Evolutionary conservation across 2,329 filamentous ascomycete genomes (phyloP).

Genomic region (Aspergillus ochraceoroseus): DNA sequence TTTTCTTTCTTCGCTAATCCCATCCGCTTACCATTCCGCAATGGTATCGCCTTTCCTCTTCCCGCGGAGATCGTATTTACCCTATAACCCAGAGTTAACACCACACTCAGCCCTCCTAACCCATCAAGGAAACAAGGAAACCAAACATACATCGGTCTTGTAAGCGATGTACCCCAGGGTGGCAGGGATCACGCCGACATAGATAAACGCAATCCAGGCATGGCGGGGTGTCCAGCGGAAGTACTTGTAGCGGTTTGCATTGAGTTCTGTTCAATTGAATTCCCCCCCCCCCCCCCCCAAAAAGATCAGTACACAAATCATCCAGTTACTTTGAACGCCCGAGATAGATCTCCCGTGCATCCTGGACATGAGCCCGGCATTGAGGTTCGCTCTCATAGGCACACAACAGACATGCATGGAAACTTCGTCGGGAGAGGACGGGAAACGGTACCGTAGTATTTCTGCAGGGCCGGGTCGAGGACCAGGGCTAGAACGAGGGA

Average conservation of each 20-base stretch:
- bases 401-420: neutral
- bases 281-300: too few species aligned
- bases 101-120: neutral
- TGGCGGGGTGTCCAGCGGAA: constrained; percentile 90
- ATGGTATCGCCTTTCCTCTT: constrained; percentile 87
- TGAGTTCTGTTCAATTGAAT: constrained; percentile 60
- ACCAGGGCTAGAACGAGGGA: constrained; percentile 40
- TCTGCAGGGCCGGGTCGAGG: constrained; percentile 46
- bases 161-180: constrained; percentile 68
- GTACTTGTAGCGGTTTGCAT: constrained; percentile 80
- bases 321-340: too few species aligned
- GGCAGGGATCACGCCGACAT: constrained; percentile 66
- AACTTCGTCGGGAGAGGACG: constrained; percentile 11
- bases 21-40: constrained; percentile 63
- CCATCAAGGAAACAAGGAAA: neutral
- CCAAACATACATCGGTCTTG: constrained; percentile 72
- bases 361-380: too few species aligned
- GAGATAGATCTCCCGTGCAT: too few species aligned
- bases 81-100: constrained; percentile 52
- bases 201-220: constrained; percentile 72
- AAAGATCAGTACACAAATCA: too few species aligned
- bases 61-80: constrained; percentile 76
- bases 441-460: constrained; percentile 47
- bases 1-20: constrained; percentile 2
- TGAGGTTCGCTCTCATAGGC: too few species aligned